phyloP scores from a whole-genome alignment of 2,329 filamentous ascomycete species.

The Monilinia vaccinii-corymbosi region DNA sequence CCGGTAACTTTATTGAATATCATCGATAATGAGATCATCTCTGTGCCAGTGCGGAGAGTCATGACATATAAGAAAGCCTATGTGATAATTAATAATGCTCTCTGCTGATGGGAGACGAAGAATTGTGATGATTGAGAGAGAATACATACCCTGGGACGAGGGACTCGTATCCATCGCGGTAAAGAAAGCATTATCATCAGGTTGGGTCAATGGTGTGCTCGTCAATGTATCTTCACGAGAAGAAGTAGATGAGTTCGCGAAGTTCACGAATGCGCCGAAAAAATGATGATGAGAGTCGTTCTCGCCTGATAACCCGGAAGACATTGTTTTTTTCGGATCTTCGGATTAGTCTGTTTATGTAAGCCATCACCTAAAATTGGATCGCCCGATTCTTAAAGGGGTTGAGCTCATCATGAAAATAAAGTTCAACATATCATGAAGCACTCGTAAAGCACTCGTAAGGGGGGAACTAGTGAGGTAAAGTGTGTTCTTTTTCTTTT shows the following conservation, averaged over 20 bases:
- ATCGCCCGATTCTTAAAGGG: neutral
- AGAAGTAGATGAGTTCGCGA: too few species aligned
- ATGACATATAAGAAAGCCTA: conserved; percentile 81
- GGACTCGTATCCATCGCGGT: conserved; percentile 26
- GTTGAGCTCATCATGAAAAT: neutral
- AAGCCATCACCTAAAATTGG: neutral
- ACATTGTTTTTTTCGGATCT: neutral
- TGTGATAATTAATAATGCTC: conserved; percentile 13
- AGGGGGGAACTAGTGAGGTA: neutral
- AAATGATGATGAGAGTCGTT: neutral
- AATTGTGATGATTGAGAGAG: neutral
- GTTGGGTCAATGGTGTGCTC: neutral
- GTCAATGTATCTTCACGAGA: conserved; percentile 4
- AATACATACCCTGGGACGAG: conserved; percentile 26
- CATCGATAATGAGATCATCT: conserved; percentile 73
- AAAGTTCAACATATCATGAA: neutral
- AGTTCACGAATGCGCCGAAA: neutral
- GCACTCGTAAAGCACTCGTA: neutral
- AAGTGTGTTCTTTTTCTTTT: neutral
- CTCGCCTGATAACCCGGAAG: conserved; percentile 1
- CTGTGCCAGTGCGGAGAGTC: conserved; percentile 76
- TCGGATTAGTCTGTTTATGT: conserved; percentile 2
- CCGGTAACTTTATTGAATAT: conserved; percentile 90
- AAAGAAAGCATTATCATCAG: conserved; percentile 24
- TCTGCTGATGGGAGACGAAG: neutral